Evolutionary conservation across 495 filamentous ascomycete genomes (phyloP).

Genomic region (Aspergillus cavernicola): DNA sequence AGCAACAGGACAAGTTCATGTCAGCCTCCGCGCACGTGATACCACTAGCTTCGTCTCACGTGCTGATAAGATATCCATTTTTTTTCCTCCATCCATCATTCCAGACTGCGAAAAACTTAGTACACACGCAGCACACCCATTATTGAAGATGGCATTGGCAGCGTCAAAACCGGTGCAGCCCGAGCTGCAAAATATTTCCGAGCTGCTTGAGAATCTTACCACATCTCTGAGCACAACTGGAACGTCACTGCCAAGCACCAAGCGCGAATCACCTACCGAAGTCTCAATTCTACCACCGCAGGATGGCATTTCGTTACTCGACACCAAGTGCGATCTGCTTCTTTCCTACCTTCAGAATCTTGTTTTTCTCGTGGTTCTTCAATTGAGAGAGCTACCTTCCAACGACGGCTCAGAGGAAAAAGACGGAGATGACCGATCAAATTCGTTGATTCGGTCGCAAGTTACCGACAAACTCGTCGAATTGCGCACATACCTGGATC

Average conservation of each 20-base stretch:
- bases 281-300: constrained; percentile 58
- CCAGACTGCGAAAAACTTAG: no score
- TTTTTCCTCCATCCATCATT: constrained; percentile 22
- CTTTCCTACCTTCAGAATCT: constrained; percentile 95
- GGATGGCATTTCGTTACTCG: constrained; percentile 89
- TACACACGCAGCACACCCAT: constrained; percentile 7
- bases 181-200: constrained; percentile 37
- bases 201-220: constrained; percentile 59
- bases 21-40: constrained; percentile 19
- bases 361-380: constrained; percentile 81
- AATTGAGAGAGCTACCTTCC: constrained; percentile 59
- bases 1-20: background rate
- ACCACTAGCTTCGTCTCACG: constrained; percentile 22
- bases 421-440: constrained; percentile 13
- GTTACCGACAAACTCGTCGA: constrained; percentile 81
- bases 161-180: constrained; percentile 19
- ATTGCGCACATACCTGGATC: constrained; percentile 82
- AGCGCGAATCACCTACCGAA: constrained; percentile 31
- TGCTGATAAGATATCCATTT: constrained; percentile 34
- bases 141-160: constrained; percentile 26
- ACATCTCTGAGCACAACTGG: constrained; percentile 58
- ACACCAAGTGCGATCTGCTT: constrained; percentile 90
- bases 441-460: constrained; percentile 45
- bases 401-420: no score
- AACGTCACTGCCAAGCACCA: constrained; percentile 56